Conservation (phyloP, 1,284 basidiomycete genomes). For the Mrakiaceae sp. region DNA sequence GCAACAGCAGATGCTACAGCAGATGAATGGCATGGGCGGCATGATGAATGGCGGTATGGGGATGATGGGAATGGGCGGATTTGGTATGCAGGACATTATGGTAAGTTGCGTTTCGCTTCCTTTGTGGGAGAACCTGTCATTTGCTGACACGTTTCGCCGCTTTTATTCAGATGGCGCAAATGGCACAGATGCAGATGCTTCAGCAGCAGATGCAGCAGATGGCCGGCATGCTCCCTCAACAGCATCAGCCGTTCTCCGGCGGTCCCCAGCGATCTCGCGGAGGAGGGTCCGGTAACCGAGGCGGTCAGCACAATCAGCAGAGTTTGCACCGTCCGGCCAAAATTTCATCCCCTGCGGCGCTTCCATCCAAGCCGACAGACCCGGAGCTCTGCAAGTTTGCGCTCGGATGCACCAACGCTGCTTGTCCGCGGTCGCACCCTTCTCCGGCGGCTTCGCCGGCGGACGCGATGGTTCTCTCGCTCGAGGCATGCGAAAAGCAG, state of each 20-base stretch:
- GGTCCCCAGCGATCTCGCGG: conserved; percentile 8
- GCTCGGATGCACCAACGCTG: conserved; percentile 73
- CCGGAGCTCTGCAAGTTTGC: conserved; percentile 70
- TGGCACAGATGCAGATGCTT: conserved; percentile 37
- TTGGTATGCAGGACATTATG: conserved; percentile 35
- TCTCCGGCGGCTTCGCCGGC: conserved; percentile 80
- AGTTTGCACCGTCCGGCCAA: conserved; percentile 14
- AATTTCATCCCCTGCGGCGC: conserved; percentile 27
- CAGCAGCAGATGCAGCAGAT: conserved; percentile 30
- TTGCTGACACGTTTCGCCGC: neutral
- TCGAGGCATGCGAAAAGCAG: conserved; percentile 68
- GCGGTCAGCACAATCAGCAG: conserved; percentile 11
- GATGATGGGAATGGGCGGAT: conserved; percentile 9
- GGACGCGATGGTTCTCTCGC: conserved; percentile 78
- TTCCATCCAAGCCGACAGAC: conserved; percentile 36
- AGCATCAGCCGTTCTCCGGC: conserved; percentile 6
- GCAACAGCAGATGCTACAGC: conserved; percentile 9
- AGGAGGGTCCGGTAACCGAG: neutral
- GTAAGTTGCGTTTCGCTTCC: conserved; percentile 1
- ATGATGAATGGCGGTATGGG: conserved; percentile 5
- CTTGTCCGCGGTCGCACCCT: conserved; percentile 80
- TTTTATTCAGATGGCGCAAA: conserved; percentile 33
- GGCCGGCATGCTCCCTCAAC: neutral
- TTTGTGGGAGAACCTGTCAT: neutral
- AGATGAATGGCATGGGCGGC: conserved; percentile 14